Conservation (phyloP, 2,329 filamentous ascomycete genomes). For the Alternaria ventricosa region DNA sequence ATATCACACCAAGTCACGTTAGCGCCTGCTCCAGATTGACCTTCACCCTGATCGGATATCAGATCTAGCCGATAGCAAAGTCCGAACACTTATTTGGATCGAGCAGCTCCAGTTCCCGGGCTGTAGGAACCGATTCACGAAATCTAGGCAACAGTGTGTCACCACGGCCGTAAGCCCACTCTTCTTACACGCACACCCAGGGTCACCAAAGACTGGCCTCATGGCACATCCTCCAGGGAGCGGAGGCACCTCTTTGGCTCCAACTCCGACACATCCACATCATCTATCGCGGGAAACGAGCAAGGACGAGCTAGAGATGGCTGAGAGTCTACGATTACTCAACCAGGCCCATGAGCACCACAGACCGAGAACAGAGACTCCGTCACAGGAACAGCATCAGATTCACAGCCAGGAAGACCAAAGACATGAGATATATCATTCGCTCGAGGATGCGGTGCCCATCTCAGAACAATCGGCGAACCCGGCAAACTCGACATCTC, state of each 20-base stretch:
- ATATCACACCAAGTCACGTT: constrained; percentile 35
- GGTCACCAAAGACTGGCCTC: constrained; percentile 16
- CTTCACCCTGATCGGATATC: constrained; percentile 20
- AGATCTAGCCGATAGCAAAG: constrained; percentile 12
- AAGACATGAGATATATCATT: constrained; percentile 47
- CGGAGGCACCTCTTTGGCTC: constrained; percentile 48
- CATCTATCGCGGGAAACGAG: constrained; percentile 54
- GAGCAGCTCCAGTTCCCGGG: constrained; percentile 1
- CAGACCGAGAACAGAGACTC: constrained; percentile 23
- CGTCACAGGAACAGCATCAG: constrained; percentile 26
- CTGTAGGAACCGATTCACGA: constrained; percentile 4
- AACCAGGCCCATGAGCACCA: constrained; percentile 52
- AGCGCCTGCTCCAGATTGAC: constrained; percentile 23
- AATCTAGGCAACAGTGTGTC: constrained; percentile 29
- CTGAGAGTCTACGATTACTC: constrained; percentile 53
- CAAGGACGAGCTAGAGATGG: constrained; percentile 58
- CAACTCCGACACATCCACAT: constrained; percentile 46
- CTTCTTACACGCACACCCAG: constrained; percentile 7
- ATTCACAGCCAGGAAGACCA: constrained; percentile 27
- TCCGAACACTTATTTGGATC: background rate
- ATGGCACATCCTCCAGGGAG: constrained; percentile 40
- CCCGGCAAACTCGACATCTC: constrained; percentile 29
- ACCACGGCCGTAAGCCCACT: constrained; percentile 13
- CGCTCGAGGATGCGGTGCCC: constrained; percentile 48
- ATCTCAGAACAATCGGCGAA: constrained; percentile 32